These are phyloP conservation scores for Hyphopichia wangnamkhiaoensis DNA, from an alignment of 1,139 yeast species.

Conservation along the genomic window DNA sequence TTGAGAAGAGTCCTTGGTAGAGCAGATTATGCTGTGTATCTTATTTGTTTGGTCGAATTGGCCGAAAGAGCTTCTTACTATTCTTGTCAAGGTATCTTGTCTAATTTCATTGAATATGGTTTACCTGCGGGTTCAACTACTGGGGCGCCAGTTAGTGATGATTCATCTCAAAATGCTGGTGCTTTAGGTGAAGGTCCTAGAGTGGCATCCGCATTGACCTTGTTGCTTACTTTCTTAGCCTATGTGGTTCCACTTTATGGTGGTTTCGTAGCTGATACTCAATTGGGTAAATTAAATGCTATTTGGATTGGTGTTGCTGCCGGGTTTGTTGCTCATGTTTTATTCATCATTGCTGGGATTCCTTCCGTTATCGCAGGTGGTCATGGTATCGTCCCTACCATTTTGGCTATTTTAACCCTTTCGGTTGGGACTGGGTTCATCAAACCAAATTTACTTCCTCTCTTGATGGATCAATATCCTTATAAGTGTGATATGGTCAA, in stretches of 20 bases:
- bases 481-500: slow-evolving; percentile 60
- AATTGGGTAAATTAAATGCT: slow-evolving; percentile 41
- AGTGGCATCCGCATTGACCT: slow-evolving; percentile 40
- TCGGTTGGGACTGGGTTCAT: slow-evolving; percentile 49
- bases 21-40: slow-evolving; percentile 27
- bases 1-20: slow-evolving; percentile 42
- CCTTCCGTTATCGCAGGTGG: slow-evolving; percentile 39
- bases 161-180: slow-evolving; percentile 33
- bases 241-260: slow-evolving; percentile 45
- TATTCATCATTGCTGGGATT: slow-evolving; percentile 42
- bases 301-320: slow-evolving; percentile 42
- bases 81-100: slow-evolving; percentile 41
- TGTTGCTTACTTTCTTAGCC: slow-evolving; percentile 41
- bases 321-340: slow-evolving; percentile 41
- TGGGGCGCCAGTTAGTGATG: slow-evolving; percentile 39
- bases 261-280: slow-evolving; percentile 46
- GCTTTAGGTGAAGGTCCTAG: slow-evolving; percentile 43
- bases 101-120: slow-evolving; percentile 48
- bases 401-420: slow-evolving; percentile 37
- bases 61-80: slow-evolving; percentile 51
- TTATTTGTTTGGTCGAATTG: slow-evolving; percentile 45
- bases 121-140: slow-evolving; percentile 52
- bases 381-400: slow-evolving; percentile 35
- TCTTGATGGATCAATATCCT: slow-evolving; percentile 53
- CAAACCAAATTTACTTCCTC: slow-evolving; percentile 53